These are phyloP conservation scores for Cinnamomum micranthum DNA, from an alignment of 164 flowering plant genomes.

Conservation along the genomic window DNA sequence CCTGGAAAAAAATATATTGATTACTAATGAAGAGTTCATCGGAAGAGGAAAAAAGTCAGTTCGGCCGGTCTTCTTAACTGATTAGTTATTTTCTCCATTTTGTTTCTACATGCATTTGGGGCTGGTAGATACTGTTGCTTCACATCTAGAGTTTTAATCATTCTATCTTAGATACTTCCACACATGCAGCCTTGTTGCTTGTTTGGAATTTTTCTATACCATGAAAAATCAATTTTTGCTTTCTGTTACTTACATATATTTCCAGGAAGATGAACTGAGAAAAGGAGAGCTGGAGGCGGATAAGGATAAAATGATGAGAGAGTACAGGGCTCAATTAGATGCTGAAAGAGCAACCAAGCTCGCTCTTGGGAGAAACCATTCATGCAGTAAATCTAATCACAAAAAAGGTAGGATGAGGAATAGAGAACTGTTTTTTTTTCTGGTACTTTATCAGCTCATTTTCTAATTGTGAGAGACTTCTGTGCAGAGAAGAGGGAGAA, in stretches of 20 bases:
- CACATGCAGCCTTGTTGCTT: no score
- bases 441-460: not conserved
- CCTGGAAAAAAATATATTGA: no score
- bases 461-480: conserved; percentile 11
- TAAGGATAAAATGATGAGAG: conserved; percentile 91
- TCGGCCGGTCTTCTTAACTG: no score
- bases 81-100: no score
- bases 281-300: conserved; percentile 92
- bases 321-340: conserved; percentile 93
- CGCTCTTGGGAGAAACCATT: conserved; percentile 77
- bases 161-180: no score
- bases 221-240: no score
- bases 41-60: no score
- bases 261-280: conserved; percentile 85
- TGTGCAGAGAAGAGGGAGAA: conserved; percentile 74
- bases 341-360: conserved; percentile 96
- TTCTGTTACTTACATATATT: not conserved
- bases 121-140: no score
- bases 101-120: no score
- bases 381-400: conserved; percentile 49
- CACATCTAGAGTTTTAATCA: no score
- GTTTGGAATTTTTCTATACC: no score
- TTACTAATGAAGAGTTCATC: no score
- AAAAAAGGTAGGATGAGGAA: conserved; percentile 48
- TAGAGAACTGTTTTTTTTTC: not conserved